Percentiles rank a stretch among this genome's conserved stretches.
Evolutionary conservation across 768 basidiomycete genomes (phyloP).

Genomic region (Sporobolomyces roseus): DNA sequence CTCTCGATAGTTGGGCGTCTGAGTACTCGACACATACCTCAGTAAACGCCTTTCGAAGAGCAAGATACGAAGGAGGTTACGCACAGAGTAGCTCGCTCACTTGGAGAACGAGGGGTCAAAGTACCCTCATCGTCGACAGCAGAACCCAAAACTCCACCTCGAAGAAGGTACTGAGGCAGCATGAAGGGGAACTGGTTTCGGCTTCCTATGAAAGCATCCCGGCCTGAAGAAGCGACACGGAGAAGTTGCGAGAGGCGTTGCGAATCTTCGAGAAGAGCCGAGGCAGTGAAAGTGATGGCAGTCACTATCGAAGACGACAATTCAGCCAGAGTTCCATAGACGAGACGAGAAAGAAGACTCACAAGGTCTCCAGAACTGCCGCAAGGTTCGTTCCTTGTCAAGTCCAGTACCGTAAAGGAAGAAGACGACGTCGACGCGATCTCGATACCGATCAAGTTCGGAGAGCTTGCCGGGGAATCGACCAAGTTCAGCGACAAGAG

Average conservation of each 20-base stretch:
- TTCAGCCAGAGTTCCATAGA: background rate
- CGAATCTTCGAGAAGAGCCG: background rate
- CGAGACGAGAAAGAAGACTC: background rate
- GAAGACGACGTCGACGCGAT: background rate
- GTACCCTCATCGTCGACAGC: background rate
- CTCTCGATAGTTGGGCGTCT: background rate
- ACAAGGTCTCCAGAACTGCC: conserved; percentile 23
- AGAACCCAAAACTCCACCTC: background rate
- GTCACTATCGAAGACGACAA: background rate
- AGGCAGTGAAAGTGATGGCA: conserved; percentile 28
- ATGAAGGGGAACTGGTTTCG: conserved; percentile 16
- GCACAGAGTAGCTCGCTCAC: background rate
- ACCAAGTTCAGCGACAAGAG: conserved; percentile 10
- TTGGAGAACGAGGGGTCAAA: background rate
- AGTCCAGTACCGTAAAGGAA: conserved; percentile 12
- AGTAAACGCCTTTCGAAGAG: background rate
- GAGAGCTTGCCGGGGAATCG: conserved; percentile 7
- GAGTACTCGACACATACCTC: too few relatives aligned
- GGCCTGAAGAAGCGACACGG: fast-evolving
- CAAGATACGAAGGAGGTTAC: background rate
- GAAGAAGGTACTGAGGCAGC: conserved; percentile 12
- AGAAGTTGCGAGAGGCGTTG: background rate
- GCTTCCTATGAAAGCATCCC: background rate
- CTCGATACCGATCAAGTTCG: conserved; percentile 9
- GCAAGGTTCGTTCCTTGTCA: background rate